Percentiles rank a stretch among this genome's conserved stretches.
Evolutionary conservation across 495 filamentous ascomycete genomes (phyloP).

Genomic region (Aspergillus bridgeri): DNA sequence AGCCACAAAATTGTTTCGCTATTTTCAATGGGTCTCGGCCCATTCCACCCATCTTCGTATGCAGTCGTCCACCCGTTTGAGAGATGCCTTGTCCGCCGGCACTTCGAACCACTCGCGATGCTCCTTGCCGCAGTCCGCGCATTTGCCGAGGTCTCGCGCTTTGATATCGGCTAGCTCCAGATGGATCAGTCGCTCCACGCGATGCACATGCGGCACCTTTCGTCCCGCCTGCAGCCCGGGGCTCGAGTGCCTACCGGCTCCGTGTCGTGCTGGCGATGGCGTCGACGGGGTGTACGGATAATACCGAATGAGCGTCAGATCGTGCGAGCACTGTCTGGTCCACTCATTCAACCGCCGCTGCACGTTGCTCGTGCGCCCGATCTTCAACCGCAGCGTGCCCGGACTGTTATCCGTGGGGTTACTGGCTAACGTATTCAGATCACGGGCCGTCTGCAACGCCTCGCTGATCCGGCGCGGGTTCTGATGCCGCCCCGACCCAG

Average conservation of each 20-base stretch:
- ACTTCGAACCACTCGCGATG: constrained; percentile 98
- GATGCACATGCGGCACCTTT: constrained; percentile 85
- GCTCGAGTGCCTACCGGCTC: not conserved
- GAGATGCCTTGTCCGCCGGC: constrained; percentile 64
- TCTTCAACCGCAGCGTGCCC: constrained; percentile 76
- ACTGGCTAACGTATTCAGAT: constrained; percentile 45
- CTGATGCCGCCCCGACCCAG: constrained; percentile 33
- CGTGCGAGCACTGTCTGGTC: constrained; percentile 86
- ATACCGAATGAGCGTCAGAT: constrained; percentile 79
- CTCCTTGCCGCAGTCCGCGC: constrained; percentile 75
- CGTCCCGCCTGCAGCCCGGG: constrained; percentile 34
- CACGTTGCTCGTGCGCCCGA: constrained; percentile 87
- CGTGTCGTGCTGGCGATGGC: constrained; percentile 1
- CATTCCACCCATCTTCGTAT: constrained; percentile 84
- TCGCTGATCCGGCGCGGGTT: constrained; percentile 58
- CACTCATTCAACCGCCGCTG: constrained; percentile 89
- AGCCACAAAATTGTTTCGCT: too few relatives aligned
- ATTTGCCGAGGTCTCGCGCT: constrained; percentile 65
- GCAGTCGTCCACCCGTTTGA: constrained; percentile 76
- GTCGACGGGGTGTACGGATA: constrained; percentile 78
- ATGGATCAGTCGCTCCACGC: constrained; percentile 88
- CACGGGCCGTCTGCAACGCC: constrained; percentile 51
- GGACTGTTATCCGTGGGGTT: constrained; percentile 26
- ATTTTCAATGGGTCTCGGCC: constrained; percentile 47
- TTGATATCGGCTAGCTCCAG: constrained; percentile 73